These are phyloP conservation scores for Ceratobasidium sp. DNA, from an alignment of 1,284 basidiomycete genomes.

Conservation along the genomic window DNA sequence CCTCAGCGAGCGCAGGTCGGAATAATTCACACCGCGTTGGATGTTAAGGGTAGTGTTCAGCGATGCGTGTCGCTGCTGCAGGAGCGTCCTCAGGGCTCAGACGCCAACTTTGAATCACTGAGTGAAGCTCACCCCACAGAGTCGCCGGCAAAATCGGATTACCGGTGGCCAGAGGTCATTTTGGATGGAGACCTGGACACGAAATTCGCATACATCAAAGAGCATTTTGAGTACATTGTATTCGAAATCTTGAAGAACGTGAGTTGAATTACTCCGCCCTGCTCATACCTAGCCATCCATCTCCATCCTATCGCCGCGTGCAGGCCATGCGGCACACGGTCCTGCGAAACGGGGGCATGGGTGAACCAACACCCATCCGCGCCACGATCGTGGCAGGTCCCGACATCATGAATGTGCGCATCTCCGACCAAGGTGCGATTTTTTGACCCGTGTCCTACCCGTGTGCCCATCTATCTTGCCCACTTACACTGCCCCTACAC, in stretches of 20 bases:
- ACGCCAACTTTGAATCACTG: conserved; percentile 58
- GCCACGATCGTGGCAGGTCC: conserved; percentile 79
- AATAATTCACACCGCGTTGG: conserved; percentile 83
- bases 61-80: conserved; percentile 71
- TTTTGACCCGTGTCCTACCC: background rate
- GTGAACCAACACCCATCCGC: conserved; percentile 65
- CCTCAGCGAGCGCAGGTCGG: conserved; percentile 72
- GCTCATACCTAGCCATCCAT: conserved; percentile 42
- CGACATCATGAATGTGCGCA: conserved; percentile 77
- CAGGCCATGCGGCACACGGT: conserved; percentile 46
- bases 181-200: conserved; percentile 79
- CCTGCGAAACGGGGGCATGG: conserved; percentile 41
- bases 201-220: conserved; percentile 82
- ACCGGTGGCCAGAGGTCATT: conserved; percentile 70
- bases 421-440: conserved; percentile 81
- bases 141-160: conserved; percentile 19
- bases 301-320: conserved; percentile 41
- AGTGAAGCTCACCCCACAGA: conserved; percentile 47
- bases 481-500: background rate
- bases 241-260: conserved; percentile 92
- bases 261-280: conserved; percentile 48
- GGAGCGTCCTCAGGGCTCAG: conserved; percentile 58
- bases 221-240: conserved; percentile 91
- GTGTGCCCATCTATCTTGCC: conserved; percentile 13
- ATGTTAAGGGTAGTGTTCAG: conserved; percentile 75